Evolutionary conservation across 2,329 filamentous ascomycete genomes (phyloP), one percentile per base, ranked within the genome.

Genomic region (Aspergillus pseudoterreus): DNA sequence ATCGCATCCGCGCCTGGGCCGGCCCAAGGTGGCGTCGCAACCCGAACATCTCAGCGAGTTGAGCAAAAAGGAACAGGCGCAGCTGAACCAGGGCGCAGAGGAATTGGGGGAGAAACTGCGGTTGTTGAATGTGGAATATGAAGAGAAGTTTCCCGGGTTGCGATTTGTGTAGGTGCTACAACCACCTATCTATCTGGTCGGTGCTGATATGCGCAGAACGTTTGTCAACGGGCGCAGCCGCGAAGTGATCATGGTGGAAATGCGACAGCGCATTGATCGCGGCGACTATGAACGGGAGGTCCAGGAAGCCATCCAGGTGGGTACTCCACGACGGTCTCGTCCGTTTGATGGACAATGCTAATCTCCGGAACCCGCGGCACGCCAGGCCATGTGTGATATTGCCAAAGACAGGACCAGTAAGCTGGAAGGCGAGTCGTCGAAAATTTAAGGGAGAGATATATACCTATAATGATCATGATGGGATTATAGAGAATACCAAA

Each of bases 341-440:
- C 12, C 45, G 6, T 38, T 43, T 56, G 32, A 56, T 36, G n/a
- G 17, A 43, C 2, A 35, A 50, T 24, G 24, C 41, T 52, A 51
- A 55, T 36, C 43, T 41, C 38, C 38, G 41, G 14, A 43, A 27
- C 43, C 21, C n/a, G n/a, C 24, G 21, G 35, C 19, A n/a, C 14
- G 11, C 35, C 19, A 90, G 87, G 91, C 92, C 38, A 96, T 96
- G 89, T 90, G 90, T 64, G 88, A 91, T 62, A 96, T 96, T 65
- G 92, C 92, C 27, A 81, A 82, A 47, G 90, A 96, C 64, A 82
- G 92, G 45, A 89, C 86, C 1, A 69, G 71, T 30, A 95, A 91
- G 70, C 69, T 89, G 36, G 65, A 65, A 46, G 35, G 14, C 27
- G 50, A 61, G 24, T 43, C 33, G 19, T 50, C 47, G 9, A 43